Conservation (phyloP, 208 protist species). For the Leishmania braziliensis region DNA sequence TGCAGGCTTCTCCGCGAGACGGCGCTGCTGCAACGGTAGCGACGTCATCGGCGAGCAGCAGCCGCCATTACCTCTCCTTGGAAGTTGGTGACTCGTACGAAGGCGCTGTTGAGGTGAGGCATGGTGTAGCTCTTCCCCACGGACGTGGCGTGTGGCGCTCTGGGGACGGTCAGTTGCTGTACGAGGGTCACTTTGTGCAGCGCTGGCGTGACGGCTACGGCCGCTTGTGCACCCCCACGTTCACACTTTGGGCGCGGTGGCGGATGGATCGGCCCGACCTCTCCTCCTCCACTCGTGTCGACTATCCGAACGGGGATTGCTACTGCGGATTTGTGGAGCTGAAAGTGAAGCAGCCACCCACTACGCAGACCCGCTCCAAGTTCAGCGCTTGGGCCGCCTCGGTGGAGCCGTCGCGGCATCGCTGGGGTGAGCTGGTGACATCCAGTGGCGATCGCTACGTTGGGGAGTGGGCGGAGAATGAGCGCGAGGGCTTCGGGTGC, state of each 20-base stretch:
- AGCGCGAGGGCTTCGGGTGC: constrained; percentile 78
- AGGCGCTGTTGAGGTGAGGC: constrained; percentile 43
- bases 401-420: constrained; percentile 32
- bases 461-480: constrained; percentile 76
- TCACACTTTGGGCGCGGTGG: constrained; percentile 74
- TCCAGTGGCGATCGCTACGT: constrained; percentile 70
- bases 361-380: constrained; percentile 29
- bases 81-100: constrained; percentile 69
- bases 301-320: constrained; percentile 58
- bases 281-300: constrained; percentile 47
- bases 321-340: constrained; percentile 65
- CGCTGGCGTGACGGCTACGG: constrained; percentile 75
- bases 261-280: constrained; percentile 73
- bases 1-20: neutral
- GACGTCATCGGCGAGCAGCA: neutral
- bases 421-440: constrained; percentile 73
- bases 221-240: constrained; percentile 49
- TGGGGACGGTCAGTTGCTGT: constrained; percentile 39
- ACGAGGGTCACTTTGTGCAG: constrained; percentile 73
- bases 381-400: constrained; percentile 69
- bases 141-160: constrained; percentile 66
- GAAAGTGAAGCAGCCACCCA: neutral
- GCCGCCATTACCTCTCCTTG: constrained; percentile 31
- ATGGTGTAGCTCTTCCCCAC: constrained; percentile 54
- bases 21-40: neutral